Evolutionary conservation across 2,329 filamentous ascomycete species (phyloP), one percentile per base, ranked within the genome.

Genomic region (Aphanocladium album): DNA sequence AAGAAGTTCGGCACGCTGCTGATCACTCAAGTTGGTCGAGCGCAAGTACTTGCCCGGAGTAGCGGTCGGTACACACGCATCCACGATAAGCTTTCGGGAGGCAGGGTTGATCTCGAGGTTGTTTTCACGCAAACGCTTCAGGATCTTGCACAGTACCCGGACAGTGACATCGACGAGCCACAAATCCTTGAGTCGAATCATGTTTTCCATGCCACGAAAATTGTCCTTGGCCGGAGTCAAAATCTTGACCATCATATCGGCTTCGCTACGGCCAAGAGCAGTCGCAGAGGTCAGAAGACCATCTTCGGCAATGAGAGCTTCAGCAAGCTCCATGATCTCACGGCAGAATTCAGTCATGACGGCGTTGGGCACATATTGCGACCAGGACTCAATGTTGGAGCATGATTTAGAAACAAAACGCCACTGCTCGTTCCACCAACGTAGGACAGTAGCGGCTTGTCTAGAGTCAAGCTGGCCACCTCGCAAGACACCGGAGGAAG

Each of bases 291-390:
- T 85, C 64, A 99, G 87, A 62, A 97, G 83, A 55, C 87, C 88
- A 71, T 96, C 95, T 67, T 96, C 88, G 45, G 90, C 87, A 69
- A 98, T 90, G 1, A 96, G 81, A 39, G 84, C 83, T 69, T 96
- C 90, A 0, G 93, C 93, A 69, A 96, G 90, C 68, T 98, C 91
- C 85, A 99, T 99, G 16, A 90, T 90, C 70, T 96, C 91, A 65
- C 95, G 88, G 70, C 93, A 97, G 69, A 98, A 97, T 61, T 96
- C 88, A 68, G 92, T 88, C 90, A 99, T 93, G 58, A 85, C 80
- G 21, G 80, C 75, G 70, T 91, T 95, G 55, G 93, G 88, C 62
- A 90, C 85, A 4, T 83, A 83, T 16, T 84, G 78, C 64, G 91
- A 91, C 95, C 95, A 99, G 12, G 79, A 77, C 70, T 96, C 92